Base-by-base conservation (phyloP, 306 rosid genomes). In the Casuarina equisetifolia region DNA sequence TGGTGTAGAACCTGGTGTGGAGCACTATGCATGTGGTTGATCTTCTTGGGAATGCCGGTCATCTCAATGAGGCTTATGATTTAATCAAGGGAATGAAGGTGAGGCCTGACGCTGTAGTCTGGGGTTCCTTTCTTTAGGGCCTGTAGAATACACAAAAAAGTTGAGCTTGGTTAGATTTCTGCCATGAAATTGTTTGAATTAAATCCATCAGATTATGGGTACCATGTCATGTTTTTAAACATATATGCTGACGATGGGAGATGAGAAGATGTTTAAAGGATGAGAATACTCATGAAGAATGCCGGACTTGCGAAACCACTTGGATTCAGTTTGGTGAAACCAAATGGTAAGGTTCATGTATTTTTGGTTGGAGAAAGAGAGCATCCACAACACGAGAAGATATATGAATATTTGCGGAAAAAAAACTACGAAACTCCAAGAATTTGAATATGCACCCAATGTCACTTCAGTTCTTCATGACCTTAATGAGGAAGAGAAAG, bases 51-150 rank as follows among this genome's bases (percentile, higher is more conserved):
- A 91, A 91, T 72, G 90, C 89, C 20, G 96, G 97, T 69, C 75
- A 83, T 75, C 92, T 92, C 62, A 75, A 72, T 12, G 73, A 86
- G 71, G 97, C 96, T 54, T 90, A 90, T 81, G 78, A 87, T 75
- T 86, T 92, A 79, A 92, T 92, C 78, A 84, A 67, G 84, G 83
- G 87, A 78, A 92, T 90, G 97, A 85, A 83, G 64, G 83, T 88
- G 80, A 79, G 63, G 76, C 91, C 96, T 64, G 96, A 90, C 82
- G 83, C 82, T 78, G 91, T 90, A 32, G 70, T 90, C 53, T 92
- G 96, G 97, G 91, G 91, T 73, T 90, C 96, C 82, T 90, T 92
- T 85, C 94, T 88, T 25, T 46, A 88, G 89, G 82, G 90, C 92
- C 72, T 89, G 94, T 75, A 85, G 94, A 84, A 81, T 89, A 78